Conservation (phyloP, 2,329 filamentous ascomycete species). For the Juglanconis sp. region DNA sequence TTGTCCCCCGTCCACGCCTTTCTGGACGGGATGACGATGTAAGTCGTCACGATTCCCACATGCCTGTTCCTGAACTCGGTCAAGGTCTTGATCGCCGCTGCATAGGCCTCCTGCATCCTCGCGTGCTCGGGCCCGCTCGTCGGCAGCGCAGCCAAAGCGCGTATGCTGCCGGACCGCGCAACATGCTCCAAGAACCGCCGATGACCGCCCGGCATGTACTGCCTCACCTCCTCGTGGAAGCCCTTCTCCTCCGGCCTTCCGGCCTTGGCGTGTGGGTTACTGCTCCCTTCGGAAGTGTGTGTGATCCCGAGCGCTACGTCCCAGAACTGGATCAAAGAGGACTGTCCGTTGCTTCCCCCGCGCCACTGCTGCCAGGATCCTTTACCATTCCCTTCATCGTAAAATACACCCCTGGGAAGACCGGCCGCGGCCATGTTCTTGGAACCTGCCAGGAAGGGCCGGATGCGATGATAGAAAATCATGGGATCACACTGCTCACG, state of each 20-base stretch:
- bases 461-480: conserved; percentile 84
- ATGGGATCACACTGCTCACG: conserved; percentile 84
- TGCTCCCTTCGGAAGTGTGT: conserved; percentile 51
- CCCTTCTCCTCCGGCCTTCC: conserved; percentile 23
- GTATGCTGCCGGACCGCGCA: conserved; percentile 68
- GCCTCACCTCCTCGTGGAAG: conserved; percentile 67
- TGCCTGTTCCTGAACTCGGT: conserved; percentile 78
- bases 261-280: conserved; percentile 23
- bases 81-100: conserved; percentile 71
- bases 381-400: conserved; percentile 68
- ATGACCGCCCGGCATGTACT: conserved; percentile 88
- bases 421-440: conserved; percentile 89
- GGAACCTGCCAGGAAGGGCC: conserved; percentile 84
- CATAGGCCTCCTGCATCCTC: conserved; percentile 51
- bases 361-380: conserved; percentile 72
- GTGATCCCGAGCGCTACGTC: conserved; percentile 83
- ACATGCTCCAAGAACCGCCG: conserved; percentile 73
- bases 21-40: conserved; percentile 78
- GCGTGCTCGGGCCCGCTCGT: conserved; percentile 49
- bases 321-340: conserved; percentile 88
- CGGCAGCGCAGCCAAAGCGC: conserved; percentile 58
- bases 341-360: conserved; percentile 93
- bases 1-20: conserved; percentile 30
- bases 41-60: conserved; percentile 83
- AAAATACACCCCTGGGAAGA: conserved; percentile 77